phyloP scores from a whole-genome alignment of 257 asterid genomes.

The Nicotiana paniculata region DNA sequence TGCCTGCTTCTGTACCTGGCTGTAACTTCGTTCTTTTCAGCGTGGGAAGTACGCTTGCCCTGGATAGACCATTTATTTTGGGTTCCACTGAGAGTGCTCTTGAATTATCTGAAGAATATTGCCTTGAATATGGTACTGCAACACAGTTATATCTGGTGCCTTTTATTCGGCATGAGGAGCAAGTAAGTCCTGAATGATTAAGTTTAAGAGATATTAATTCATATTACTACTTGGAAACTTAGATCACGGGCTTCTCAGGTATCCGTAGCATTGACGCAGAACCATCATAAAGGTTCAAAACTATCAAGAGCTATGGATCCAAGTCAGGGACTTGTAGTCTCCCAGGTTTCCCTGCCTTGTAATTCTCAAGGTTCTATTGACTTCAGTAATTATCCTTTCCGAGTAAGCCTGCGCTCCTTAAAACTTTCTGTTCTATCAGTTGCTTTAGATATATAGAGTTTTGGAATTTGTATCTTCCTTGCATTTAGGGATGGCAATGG shows the following conservation, averaged over 20 bases:
- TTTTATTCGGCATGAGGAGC: slow-evolving; percentile 60
- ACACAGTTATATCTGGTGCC: slow-evolving; percentile 87
- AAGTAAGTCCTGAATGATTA: slow-evolving; percentile 34
- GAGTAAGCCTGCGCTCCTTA: slow-evolving; percentile 47
- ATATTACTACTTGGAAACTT: background rate
- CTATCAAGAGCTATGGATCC: slow-evolving; percentile 34
- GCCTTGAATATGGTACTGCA: slow-evolving; percentile 87
- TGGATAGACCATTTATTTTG: slow-evolving; percentile 75
- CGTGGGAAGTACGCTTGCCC: slow-evolving; percentile 88
- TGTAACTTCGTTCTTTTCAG: slow-evolving; percentile 36
- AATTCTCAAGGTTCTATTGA: slow-evolving; percentile 90
- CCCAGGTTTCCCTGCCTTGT: slow-evolving; percentile 86
- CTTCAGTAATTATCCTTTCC: slow-evolving; percentile 77
- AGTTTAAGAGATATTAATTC: background rate
- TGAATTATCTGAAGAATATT: slow-evolving; percentile 37
- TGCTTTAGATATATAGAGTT: background rate
- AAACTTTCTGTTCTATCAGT: background rate
- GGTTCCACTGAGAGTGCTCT: slow-evolving; percentile 40
- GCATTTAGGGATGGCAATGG: background rate
- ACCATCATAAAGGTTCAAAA: slow-evolving; percentile 62
- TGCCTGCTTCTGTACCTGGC: background rate
- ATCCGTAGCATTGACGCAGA: slow-evolving; percentile 64
- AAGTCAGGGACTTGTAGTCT: slow-evolving; percentile 60
- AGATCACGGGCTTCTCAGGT: slow-evolving; percentile 42
- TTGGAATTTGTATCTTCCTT: background rate